A percentile compares a stretch with the other conserved stretches of the same genome.
Evolutionary conservation across 148 eudicot genomes (phyloP).

Genomic region (Spergularia marina): DNA sequence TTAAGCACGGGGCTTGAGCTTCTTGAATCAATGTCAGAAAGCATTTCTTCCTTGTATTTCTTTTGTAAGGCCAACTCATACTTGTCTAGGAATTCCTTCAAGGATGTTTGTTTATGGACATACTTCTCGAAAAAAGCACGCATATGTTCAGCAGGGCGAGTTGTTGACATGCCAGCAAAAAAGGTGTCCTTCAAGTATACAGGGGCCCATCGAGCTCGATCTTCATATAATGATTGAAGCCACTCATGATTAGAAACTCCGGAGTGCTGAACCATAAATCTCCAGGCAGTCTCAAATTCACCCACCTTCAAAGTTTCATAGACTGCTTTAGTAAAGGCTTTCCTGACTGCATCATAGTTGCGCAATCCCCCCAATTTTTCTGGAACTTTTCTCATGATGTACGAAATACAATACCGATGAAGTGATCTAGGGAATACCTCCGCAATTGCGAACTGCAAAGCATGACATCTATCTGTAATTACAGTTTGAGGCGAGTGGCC

Average conservation of each 20-base stretch:
- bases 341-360: slow-evolving; percentile 55
- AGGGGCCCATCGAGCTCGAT: slow-evolving; percentile 68
- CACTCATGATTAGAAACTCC: slow-evolving; percentile 58
- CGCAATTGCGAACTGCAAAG: slow-evolving; percentile 47
- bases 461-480: slow-evolving; percentile 58
- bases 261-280: slow-evolving; percentile 49
- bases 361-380: slow-evolving; percentile 65
- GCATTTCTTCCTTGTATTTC: slow-evolving; percentile 65
- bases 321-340: slow-evolving; percentile 44
- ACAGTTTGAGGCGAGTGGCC: slow-evolving; percentile 61
- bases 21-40: slow-evolving; percentile 61
- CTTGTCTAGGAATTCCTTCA: slow-evolving; percentile 75
- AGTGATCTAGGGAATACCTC: slow-evolving; percentile 57
- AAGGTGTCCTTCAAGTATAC: slow-evolving; percentile 63
- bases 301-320: slow-evolving; percentile 54
- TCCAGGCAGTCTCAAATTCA: slow-evolving; percentile 80
- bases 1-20: slow-evolving; percentile 41
- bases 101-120: slow-evolving; percentile 71
- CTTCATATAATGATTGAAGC: slow-evolving; percentile 64
- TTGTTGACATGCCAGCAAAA: slow-evolving; percentile 64
- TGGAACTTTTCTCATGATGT: slow-evolving; percentile 61
- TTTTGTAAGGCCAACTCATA: slow-evolving; percentile 67
- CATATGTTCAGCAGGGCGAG: slow-evolving; percentile 43
- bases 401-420: slow-evolving; percentile 62
- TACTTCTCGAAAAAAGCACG: slow-evolving; percentile 53